These are phyloP conservation scores for Hanseniaspora hatyaiensis DNA, from an alignment of 805 yeast genomes.

Conservation along the genomic window DNA sequence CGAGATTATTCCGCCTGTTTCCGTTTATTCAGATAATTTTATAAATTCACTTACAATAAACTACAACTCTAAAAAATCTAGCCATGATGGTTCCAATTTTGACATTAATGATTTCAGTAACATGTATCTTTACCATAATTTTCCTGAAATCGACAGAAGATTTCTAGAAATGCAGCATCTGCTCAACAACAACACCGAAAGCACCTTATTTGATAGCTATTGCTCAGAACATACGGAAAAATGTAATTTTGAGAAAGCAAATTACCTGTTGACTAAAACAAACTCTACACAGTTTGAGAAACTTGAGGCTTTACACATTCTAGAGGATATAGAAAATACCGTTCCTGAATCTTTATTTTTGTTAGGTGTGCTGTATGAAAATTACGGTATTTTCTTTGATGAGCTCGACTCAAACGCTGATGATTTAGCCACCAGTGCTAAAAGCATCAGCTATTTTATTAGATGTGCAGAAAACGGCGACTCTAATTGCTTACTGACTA, in stretches of 20 bases:
- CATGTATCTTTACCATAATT: not conserved
- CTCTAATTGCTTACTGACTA: conserved; percentile 1
- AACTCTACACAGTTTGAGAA: conserved; percentile 3
- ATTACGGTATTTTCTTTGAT: conserved; percentile 6
- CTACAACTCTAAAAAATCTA: not conserved
- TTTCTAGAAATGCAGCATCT: too few species aligned
- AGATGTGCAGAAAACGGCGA: conserved; percentile 5
- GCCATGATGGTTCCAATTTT: not conserved
- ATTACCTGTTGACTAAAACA: not conserved
- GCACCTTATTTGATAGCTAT: too few species aligned
- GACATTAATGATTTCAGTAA: not conserved
- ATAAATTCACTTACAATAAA: too few species aligned
- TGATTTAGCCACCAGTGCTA: not conserved
- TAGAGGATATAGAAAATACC: not conserved
- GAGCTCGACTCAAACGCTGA: too few species aligned
- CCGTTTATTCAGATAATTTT: too few species aligned
- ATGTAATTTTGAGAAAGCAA: not conserved
- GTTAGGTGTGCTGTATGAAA: conserved; percentile 13
- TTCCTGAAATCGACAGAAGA: too few species aligned
- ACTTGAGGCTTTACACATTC: not conserved
- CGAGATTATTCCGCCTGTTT: too few species aligned
- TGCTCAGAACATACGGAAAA: too few species aligned
- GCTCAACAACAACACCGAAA: too few species aligned
- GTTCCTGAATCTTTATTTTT: conserved; percentile 9
- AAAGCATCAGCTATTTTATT: conserved; percentile 4